Conservation (phyloP, 78 protist genomes). For the Dictyostelium intermedium region DNA sequence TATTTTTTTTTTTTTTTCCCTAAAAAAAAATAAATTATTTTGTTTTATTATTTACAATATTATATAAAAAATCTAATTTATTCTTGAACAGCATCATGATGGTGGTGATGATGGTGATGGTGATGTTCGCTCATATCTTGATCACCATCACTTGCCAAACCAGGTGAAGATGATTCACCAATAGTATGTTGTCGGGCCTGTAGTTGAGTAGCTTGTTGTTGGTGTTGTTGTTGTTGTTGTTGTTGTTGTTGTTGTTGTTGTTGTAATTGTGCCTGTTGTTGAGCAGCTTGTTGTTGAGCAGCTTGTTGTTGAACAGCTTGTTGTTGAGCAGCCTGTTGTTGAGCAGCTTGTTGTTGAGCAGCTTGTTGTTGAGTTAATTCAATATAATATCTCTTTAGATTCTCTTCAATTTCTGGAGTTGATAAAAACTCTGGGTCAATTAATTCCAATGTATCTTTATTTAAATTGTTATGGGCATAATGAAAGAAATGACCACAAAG, state of each 20-base stretch:
- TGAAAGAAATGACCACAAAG: constrained; percentile 46
- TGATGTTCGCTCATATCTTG: background rate
- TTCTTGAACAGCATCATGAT: background rate
- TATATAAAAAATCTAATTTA: background rate
- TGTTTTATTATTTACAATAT: background rate
- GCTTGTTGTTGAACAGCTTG: background rate
- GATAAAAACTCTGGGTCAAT: constrained; percentile 29
- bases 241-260: background rate
- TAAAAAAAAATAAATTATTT: background rate
- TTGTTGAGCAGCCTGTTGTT: background rate
- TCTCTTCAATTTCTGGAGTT: background rate
- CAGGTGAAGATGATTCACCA: background rate
- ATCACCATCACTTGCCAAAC: background rate
- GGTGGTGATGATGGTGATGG: background rate
- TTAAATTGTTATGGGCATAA: constrained; percentile 33
- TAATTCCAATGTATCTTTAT: constrained; percentile 42
- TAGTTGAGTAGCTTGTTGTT: background rate
- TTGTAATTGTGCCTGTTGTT: no score
- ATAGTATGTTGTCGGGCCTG: background rate
- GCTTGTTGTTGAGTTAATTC: background rate
- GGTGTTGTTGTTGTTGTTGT: background rate
- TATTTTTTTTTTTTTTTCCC: no score
- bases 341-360: background rate
- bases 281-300: background rate
- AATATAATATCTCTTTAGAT: background rate